A percentile compares a stretch with the other conserved stretches of the same genome.
Conservation (phyloP, 257 asterid genomes). For the Cruciata laevipes region DNA sequence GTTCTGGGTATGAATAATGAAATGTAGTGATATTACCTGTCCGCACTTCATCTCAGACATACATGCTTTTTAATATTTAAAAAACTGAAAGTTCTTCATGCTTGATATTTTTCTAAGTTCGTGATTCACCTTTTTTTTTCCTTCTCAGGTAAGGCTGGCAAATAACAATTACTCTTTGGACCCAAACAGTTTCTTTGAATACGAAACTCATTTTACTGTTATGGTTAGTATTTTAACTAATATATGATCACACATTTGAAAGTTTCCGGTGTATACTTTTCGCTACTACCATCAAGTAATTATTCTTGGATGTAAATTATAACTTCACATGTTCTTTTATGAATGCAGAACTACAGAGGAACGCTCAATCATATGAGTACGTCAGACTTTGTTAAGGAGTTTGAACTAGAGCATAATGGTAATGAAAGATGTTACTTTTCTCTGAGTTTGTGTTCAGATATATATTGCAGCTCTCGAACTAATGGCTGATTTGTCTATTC, state of each 20-base stretch:
- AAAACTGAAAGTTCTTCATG: not conserved
- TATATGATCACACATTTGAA: not conserved
- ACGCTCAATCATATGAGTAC: constrained; percentile 71
- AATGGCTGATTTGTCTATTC: constrained; percentile 4
- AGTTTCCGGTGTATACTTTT: not conserved
- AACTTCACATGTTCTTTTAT: constrained; percentile 12
- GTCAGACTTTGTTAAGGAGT: constrained; percentile 70
- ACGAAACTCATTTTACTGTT: constrained; percentile 98
- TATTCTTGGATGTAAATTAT: not conserved
- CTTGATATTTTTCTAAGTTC: not conserved
- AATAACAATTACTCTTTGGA: constrained; percentile 76
- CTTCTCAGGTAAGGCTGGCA: constrained; percentile 80
- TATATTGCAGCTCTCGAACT: constrained; percentile 1
- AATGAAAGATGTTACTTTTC: constrained; percentile 17
- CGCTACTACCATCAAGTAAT: constrained; percentile 3
- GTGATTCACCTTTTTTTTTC: constrained; percentile 7
- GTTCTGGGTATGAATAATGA: constrained; percentile 67
- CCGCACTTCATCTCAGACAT: not conserved
- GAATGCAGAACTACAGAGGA: constrained; percentile 80
- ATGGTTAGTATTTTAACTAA: constrained; percentile 48
- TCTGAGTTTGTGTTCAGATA: constrained; percentile 5
- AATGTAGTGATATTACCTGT: constrained; percentile 2
- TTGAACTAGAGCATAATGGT: constrained; percentile 87
- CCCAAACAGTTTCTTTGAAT: constrained; percentile 67
- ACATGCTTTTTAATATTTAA: not conserved